Conservation (phyloP, 106 monocot species). For the Dioscorea dumetorum region DNA sequence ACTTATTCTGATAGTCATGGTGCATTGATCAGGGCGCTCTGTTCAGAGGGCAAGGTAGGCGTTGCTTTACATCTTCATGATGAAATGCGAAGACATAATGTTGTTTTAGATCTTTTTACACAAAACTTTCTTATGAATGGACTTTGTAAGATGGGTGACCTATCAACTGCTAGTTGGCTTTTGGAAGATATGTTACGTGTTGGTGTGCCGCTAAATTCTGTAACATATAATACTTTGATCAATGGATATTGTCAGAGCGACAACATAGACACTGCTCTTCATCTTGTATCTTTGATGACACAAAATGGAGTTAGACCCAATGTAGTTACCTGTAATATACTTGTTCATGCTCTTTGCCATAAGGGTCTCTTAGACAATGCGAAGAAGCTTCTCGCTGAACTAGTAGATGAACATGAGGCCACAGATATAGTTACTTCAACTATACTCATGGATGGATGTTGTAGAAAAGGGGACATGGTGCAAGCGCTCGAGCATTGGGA, state of each 20-base stretch:
- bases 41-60: constrained; percentile 36
- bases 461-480: constrained; percentile 35
- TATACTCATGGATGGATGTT: constrained; percentile 58
- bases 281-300: constrained; percentile 53
- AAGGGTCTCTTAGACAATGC: constrained; percentile 47
- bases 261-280: constrained; percentile 46
- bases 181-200: constrained; percentile 39
- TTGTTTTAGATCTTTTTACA: constrained; percentile 32
- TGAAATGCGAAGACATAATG: constrained; percentile 16
- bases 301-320: constrained; percentile 48
- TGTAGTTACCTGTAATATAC: constrained; percentile 50
- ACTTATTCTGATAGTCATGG: constrained; percentile 14
- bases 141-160: constrained; percentile 49
- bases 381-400: constrained; percentile 34
- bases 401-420: constrained; percentile 33
- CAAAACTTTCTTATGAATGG: constrained; percentile 56
- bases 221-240: constrained; percentile 60
- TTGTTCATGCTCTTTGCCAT: constrained; percentile 53
- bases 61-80: constrained; percentile 37
- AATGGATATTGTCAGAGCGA: constrained; percentile 41
- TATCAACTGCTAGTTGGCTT: constrained; percentile 43
- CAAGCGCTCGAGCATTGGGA: constrained; percentile 52
- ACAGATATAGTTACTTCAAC: constrained; percentile 56
- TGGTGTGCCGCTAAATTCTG: constrained; percentile 41
- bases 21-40: constrained; percentile 41